Evolutionary conservation across 2,329 filamentous ascomycete species (phyloP).

Genomic region (Cercospora beticola): DNA sequence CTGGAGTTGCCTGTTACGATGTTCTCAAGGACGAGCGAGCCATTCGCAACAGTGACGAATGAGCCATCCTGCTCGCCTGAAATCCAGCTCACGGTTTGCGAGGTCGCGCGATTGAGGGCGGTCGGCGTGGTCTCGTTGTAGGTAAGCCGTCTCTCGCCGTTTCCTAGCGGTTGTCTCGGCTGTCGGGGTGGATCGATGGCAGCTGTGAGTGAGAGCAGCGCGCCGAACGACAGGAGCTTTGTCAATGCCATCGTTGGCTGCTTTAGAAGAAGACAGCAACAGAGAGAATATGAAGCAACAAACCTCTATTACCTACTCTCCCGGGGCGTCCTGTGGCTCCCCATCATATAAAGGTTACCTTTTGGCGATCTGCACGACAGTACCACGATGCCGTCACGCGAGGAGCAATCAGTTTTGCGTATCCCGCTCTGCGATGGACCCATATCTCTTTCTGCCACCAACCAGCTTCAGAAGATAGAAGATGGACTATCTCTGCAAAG

Average conservation of each 20-base stretch:
- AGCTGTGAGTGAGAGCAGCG: conserved; percentile 16
- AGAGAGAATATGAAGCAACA: not conserved
- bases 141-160: conserved; percentile 20
- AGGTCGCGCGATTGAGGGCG: conserved; percentile 13
- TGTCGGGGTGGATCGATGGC: conserved; percentile 23
- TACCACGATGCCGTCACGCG: conserved; percentile 1
- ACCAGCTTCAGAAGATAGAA: conserved; percentile 3
- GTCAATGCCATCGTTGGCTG: conserved; percentile 14
- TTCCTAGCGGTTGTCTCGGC: conserved; percentile 22
- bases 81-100: conserved; percentile 51
- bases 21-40: conserved; percentile 60
- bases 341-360: conserved; percentile 4
- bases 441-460: conserved; percentile 6
- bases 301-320: not conserved
- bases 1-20: conserved; percentile 58
- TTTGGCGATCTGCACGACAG: not conserved
- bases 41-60: conserved; percentile 56
- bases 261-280: not conserved
- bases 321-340: not conserved
- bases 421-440: not conserved
- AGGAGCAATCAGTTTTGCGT: not conserved
- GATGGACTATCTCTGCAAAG: not conserved
- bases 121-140: conserved; percentile 26
- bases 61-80: conserved; percentile 60
- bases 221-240: conserved; percentile 6